Conservation (phyloP, 768 basidiomycete species). For the Mycena kentingensis region DNA sequence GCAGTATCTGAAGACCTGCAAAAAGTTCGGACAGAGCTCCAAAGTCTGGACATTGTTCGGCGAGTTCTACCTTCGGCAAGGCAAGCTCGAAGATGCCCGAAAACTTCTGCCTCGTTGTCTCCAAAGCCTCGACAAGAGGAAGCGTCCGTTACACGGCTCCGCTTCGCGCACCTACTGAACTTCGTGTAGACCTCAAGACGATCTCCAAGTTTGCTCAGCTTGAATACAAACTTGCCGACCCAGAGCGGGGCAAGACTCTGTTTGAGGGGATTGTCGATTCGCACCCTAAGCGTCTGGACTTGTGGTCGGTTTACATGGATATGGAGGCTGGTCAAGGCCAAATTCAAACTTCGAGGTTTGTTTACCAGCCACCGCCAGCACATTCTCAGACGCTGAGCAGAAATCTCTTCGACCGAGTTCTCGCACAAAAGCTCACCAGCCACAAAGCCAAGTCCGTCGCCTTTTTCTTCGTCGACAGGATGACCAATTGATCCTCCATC, state of each 20-base stretch:
- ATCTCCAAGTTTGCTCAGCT: conserved; percentile 94
- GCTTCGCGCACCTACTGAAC: neutral
- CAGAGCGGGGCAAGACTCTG: conserved; percentile 92
- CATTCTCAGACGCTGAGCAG: conserved; percentile 39
- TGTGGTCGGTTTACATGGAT: conserved; percentile 97
- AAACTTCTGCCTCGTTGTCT: conserved; percentile 84
- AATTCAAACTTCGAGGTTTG: conserved; percentile 76
- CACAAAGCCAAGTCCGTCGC: conserved; percentile 90
- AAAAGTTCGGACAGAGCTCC: conserved; percentile 92
- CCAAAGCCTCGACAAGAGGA: conserved; percentile 89
- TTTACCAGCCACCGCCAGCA: conserved; percentile 8
- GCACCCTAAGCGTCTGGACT: conserved; percentile 91
- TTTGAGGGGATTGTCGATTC: conserved; percentile 97
- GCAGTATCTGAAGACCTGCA: conserved; percentile 82
- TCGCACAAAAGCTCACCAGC: conserved; percentile 85
- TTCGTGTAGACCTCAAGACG: conserved; percentile 82
- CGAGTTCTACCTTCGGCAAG: conserved; percentile 76
- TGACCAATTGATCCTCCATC: conserved; percentile 11
- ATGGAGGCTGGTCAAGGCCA: conserved; percentile 85
- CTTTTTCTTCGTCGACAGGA: conserved; percentile 2
- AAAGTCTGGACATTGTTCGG: conserved; percentile 93
- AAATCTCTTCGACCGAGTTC: conserved; percentile 82
- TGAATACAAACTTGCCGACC: conserved; percentile 92
- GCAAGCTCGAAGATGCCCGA: conserved; percentile 77
- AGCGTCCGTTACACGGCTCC: conserved; percentile 62